Evolutionary conservation across 768 basidiomycete genomes (phyloP), one percentile per base, ranked within the genome.

Genomic region (Mycena leptocephala): DNA sequence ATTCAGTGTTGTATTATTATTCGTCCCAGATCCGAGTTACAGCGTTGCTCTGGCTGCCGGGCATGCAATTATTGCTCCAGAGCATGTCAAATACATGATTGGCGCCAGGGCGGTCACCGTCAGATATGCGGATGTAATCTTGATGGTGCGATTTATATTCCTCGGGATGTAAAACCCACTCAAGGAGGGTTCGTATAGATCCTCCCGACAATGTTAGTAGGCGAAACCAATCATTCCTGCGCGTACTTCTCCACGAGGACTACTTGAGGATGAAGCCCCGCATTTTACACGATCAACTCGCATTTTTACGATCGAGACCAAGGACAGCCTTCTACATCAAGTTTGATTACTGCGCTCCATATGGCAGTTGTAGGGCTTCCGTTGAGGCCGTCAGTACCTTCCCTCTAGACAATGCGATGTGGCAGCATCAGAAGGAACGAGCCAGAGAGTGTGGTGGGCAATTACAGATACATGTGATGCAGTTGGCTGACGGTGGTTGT

Each of bases 381-480:
- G n/a, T 66, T 22, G 65, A 66, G 28, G 48, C 46, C 10, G 18
- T 53, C 65, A 53, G 48, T 26, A 28, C 28, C 33, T 66, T 66
- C 33, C 28, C 30, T 13, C 32, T 66, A 2, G 48, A 32, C 18
- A 33, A 32, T 37, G 48, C 2, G 18, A 66, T 66, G 30, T 66
- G 65, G 65, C 46, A 26, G 2, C 5, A 16, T 53, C 48, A 66
- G 8, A 53, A 18, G 32, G 18, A 33, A 8, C 65, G 65, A 10
- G 65, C 46, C 30, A 53, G 46, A 51, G n/a, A 35, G n/a, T 53
- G 65, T n/a, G 65, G 32, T 53, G 65, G 65, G 20, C 46, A 48
- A 51, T 5, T 66, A 20, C 46, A 66, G 65, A 28, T 66, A 14
- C 65, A 66, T 66, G 48, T 53, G 30, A 51, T 66, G 48, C 48